phyloP scores from a whole-genome alignment of 257 asterid genomes.

The Solanum rostratum region DNA sequence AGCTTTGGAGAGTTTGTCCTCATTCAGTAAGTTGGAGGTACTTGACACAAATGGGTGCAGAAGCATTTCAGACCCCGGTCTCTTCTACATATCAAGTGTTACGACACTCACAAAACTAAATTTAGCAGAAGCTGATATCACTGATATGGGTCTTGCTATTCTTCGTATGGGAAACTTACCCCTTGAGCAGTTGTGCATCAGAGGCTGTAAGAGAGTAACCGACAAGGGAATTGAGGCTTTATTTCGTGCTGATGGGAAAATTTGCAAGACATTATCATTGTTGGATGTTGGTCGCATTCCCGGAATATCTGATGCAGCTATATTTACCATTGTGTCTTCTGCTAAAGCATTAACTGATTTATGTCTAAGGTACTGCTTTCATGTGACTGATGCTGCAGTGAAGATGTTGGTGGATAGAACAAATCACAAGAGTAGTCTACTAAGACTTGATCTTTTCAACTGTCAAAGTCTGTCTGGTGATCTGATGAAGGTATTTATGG shows the following conservation, averaged over 20 bases:
- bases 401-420: slow-evolving; percentile 24
- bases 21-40: slow-evolving; percentile 40
- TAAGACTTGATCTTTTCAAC: slow-evolving; percentile 46
- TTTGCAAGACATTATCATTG: slow-evolving; percentile 30
- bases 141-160: slow-evolving; percentile 49
- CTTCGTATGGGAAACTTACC: slow-evolving; percentile 44
- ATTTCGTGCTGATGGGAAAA: slow-evolving; percentile 26
- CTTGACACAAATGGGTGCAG: slow-evolving; percentile 56
- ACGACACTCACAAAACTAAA: slow-evolving; percentile 40
- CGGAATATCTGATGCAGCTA: slow-evolving; percentile 55
- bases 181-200: slow-evolving; percentile 33
- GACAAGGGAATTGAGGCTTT: slow-evolving; percentile 49
- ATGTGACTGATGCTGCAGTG: slow-evolving; percentile 44
- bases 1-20: slow-evolving; percentile 38
- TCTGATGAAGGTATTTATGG: slow-evolving; percentile 13
- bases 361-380: slow-evolving; percentile 52
- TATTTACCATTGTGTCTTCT: slow-evolving; percentile 32
- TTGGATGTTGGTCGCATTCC: slow-evolving; percentile 67
- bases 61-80: slow-evolving; percentile 58
- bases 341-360: slow-evolving; percentile 48
- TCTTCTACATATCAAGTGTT: slow-evolving; percentile 34
- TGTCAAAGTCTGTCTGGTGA: slow-evolving; percentile 38
- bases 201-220: slow-evolving; percentile 59
- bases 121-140: slow-evolving; percentile 68
- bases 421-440: slow-evolving; percentile 9